Conservation (phyloP, 139 green algal species). For the Chlamydomonas asymmetrica region DNA sequence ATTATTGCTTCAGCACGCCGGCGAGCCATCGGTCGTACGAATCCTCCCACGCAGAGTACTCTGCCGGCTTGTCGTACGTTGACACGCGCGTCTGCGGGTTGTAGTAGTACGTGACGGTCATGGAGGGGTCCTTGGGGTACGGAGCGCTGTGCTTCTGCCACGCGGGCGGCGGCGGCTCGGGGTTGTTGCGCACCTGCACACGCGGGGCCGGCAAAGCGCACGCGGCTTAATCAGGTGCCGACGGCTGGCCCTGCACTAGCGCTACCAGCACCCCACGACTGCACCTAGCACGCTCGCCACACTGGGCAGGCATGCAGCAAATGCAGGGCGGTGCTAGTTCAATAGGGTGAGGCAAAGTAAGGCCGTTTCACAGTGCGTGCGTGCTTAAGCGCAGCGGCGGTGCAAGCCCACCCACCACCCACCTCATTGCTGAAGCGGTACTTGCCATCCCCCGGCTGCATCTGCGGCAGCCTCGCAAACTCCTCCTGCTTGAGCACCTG, state of each 20-base stretch:
- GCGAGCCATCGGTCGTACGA: slow-evolving; percentile 22
- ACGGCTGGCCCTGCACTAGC: too few relatives aligned
- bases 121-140: slow-evolving; percentile 25
- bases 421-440: slow-evolving; percentile 33
- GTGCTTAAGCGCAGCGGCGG: too few relatives aligned
- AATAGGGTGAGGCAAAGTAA: too few relatives aligned
- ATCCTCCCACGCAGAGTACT: slow-evolving; percentile 42
- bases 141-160: slow-evolving; percentile 40
- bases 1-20: slow-evolving; percentile 14
- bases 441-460: slow-evolving; percentile 26
- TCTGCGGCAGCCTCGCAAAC: slow-evolving; percentile 24
- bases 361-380: too few relatives aligned
- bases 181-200: slow-evolving; percentile 16
- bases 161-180: slow-evolving; percentile 7
- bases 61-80: slow-evolving; percentile 47
- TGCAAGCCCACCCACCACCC: too few relatives aligned
- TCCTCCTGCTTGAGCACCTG: slow-evolving; percentile 23
- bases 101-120: slow-evolving; percentile 46
- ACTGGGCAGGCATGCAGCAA: too few relatives aligned
- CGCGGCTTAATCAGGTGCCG: too few relatives aligned
- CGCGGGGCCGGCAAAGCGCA: too few relatives aligned
- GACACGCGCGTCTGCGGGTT: slow-evolving; percentile 37
- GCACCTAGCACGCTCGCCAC: too few relatives aligned
- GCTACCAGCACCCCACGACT: too few relatives aligned
- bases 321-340: too few relatives aligned